Conservation (phyloP, 176 grass and related monocot species). For the Puccinellia tenuiflora region DNA sequence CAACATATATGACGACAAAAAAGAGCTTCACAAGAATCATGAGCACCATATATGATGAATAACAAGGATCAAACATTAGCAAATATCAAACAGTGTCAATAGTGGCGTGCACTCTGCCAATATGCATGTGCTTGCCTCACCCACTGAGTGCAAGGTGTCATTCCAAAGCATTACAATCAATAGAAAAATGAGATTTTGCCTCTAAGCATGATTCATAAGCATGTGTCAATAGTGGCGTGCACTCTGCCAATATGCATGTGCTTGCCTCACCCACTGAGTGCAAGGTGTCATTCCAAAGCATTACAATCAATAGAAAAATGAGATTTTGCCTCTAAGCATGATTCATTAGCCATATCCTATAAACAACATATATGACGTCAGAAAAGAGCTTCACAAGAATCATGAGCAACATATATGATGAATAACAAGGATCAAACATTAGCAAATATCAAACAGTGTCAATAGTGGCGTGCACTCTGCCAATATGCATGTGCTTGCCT, state of each 20-base stretch:
- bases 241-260: not conserved
- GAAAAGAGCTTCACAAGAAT: no score
- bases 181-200: not conserved
- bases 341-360: not conserved
- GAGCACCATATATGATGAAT: no score
- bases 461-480: not conserved
- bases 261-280: not conserved
- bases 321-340: not conserved
- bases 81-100: not conserved
- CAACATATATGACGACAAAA: no score
- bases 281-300: not conserved
- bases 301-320: not conserved
- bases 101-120: not conserved
- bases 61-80: not conserved
- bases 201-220: no score
- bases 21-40: no score
- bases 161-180: not conserved
- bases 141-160: not conserved
- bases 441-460: not conserved
- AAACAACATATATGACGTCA: no score
- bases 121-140: not conserved
- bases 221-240: not conserved
- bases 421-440: not conserved
- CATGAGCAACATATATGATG: no score
- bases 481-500: not conserved